These are phyloP conservation scores for Ophiosphaerella korrae DNA, from an alignment of 2,329 filamentous ascomycete species.

Conservation along the genomic window DNA sequence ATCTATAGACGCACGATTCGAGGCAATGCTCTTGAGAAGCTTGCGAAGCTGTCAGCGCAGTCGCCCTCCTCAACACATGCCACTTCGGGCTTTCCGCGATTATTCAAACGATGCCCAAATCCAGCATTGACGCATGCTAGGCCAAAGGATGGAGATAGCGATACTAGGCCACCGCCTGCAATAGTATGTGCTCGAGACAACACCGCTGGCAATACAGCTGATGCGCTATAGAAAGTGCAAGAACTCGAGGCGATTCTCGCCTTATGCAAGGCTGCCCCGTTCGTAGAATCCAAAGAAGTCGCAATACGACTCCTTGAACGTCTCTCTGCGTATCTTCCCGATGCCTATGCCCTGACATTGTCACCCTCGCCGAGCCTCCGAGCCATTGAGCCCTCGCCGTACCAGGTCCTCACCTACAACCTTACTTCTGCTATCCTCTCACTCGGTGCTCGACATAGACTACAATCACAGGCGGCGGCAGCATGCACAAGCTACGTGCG, in stretches of 20 bases:
- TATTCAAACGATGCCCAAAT: slow-evolving; percentile 49
- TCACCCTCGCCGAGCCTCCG: slow-evolving; percentile 80
- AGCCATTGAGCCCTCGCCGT: slow-evolving; percentile 83
- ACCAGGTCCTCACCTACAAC: slow-evolving; percentile 79
- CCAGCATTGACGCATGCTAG: slow-evolving; percentile 19
- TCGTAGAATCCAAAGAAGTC: slow-evolving; percentile 70
- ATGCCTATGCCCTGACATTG: slow-evolving; percentile 80
- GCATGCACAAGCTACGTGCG: slow-evolving; percentile 75
- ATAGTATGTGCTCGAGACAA: slow-evolving; percentile 41
- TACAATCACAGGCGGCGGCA: slow-evolving; percentile 69
- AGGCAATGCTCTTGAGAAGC: slow-evolving; percentile 57
- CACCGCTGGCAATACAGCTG: neutral
- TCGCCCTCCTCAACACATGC: slow-evolving; percentile 31
- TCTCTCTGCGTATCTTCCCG: slow-evolving; percentile 81
- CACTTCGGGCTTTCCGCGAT: slow-evolving; percentile 46
- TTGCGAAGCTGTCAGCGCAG: slow-evolving; percentile 54
- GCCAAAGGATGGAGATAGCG: slow-evolving; percentile 4
- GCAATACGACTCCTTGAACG: slow-evolving; percentile 80
- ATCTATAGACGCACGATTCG: slow-evolving; percentile 45
- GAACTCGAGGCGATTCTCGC: slow-evolving; percentile 93
- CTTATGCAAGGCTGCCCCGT: slow-evolving; percentile 85
- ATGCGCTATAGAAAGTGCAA: slow-evolving; percentile 68
- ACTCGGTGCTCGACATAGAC: slow-evolving; percentile 73
- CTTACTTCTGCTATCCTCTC: slow-evolving; percentile 82
- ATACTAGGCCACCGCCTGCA: slow-evolving; percentile 32